A percentile compares a stretch with the other conserved stretches of the same genome.
These are phyloP conservation scores for Trichomonascaceae sp. DNA, from an alignment of 1,139 yeast genomes.

Conservation along the genomic window DNA sequence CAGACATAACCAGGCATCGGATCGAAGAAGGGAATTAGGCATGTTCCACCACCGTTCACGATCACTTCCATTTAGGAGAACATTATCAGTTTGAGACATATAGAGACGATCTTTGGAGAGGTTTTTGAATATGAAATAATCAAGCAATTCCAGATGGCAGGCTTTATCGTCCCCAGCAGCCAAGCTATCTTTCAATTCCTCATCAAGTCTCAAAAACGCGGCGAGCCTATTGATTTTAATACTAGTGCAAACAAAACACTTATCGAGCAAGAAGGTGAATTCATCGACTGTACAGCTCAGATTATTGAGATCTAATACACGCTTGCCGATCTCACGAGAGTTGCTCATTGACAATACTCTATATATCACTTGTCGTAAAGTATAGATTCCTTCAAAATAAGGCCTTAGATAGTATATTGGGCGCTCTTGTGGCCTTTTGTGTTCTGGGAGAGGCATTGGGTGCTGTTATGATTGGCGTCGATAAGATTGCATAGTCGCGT, in stretches of 20 bases:
- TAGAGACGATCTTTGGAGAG: background rate
- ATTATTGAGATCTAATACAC: background rate
- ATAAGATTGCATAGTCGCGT: background rate
- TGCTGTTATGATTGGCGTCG: background rate
- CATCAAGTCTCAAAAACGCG: background rate
- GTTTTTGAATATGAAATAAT: slow-evolving; percentile 1
- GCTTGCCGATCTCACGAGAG: background rate
- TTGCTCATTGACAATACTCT: background rate
- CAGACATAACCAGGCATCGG: slow-evolving; percentile 3
- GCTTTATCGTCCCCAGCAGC: background rate
- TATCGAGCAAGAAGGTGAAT: background rate
- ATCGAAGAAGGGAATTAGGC: slow-evolving; percentile 2
- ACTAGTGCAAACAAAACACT: background rate
- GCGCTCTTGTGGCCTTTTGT: background rate
- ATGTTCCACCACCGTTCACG: slow-evolving; percentile 5
- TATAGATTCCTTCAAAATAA: background rate
- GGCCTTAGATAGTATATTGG: background rate
- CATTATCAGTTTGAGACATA: background rate
- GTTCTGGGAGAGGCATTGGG: background rate
- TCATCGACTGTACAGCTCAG: background rate
- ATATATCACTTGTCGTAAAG: background rate
- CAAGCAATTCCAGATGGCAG: slow-evolving; percentile 1
- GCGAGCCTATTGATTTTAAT: background rate
- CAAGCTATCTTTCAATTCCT: background rate
- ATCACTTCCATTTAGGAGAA: slow-evolving; percentile 1